Percentiles rank a stretch among this genome's conserved stretches.
Conservation (phyloP, 2,329 filamentous ascomycete species). For the Teratosphaeria gauchensis region DNA sequence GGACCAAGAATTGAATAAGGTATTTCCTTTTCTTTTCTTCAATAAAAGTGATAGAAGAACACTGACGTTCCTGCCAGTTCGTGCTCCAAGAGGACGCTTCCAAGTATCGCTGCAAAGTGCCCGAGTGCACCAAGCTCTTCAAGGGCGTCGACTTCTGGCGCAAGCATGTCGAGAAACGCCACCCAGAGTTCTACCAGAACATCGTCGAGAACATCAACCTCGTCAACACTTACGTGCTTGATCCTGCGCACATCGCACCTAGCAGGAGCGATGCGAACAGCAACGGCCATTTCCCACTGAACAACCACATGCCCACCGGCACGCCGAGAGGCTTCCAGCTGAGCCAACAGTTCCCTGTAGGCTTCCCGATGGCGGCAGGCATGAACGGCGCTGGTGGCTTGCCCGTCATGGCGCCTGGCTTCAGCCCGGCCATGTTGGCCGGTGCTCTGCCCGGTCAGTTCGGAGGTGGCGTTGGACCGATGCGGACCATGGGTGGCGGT, state of each 20-base stretch:
- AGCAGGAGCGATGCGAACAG: constrained; percentile 89
- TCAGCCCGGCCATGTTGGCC: constrained; percentile 1
- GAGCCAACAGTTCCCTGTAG: constrained; percentile 46
- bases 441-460: constrained; percentile 23
- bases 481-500: constrained; percentile 19
- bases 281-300: constrained; percentile 83
- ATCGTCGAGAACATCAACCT: constrained; percentile 79
- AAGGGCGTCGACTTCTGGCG: constrained; percentile 96
- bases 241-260: constrained; percentile 88
- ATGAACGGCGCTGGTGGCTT: constrained; percentile 23
- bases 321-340: constrained; percentile 90
- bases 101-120: constrained; percentile 93
- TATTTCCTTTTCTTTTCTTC: constrained; percentile 7
- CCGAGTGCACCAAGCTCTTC: constrained; percentile 92
- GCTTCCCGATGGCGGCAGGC: constrained; percentile 36
- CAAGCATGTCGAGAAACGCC: constrained; percentile 95
- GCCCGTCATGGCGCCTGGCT: neutral
- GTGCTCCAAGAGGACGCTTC: constrained; percentile 97
- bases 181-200: constrained; percentile 73
- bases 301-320: constrained; percentile 56
- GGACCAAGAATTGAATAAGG: constrained; percentile 71
- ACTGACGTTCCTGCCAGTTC: constrained; percentile 32
- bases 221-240: constrained; percentile 88
- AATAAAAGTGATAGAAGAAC: neutral
- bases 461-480: constrained; percentile 29